These are phyloP conservation scores for Saccharata proteae DNA, from an alignment of 2,329 filamentous ascomycete species.

Conservation along the genomic window DNA sequence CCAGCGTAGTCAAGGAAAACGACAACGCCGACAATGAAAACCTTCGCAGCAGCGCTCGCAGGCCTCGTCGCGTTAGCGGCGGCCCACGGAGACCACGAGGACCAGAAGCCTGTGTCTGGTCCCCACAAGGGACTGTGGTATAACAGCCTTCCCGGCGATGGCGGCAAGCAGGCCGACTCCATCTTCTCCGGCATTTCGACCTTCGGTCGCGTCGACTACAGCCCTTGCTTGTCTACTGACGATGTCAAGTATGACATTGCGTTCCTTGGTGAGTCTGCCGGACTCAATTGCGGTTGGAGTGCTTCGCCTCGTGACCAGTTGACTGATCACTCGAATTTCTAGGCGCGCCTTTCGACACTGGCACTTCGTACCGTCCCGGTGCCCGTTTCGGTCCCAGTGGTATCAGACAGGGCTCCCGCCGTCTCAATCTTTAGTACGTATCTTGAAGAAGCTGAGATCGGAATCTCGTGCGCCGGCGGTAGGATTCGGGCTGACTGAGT, in stretches of 20 bases:
- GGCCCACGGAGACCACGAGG: conserved; percentile 47
- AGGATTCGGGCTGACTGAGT: conserved; percentile 37
- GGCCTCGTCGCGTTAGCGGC: conserved; percentile 39
- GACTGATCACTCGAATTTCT: conserved; percentile 1
- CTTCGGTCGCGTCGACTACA: conserved; percentile 68
- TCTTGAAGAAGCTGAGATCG: conserved; percentile 9
- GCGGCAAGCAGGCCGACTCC: conserved; percentile 75
- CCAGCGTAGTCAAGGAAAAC: not conserved
- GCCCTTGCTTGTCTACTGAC: conserved; percentile 59
- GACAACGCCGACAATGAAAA: conserved; percentile 4
- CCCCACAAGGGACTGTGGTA: conserved; percentile 72
- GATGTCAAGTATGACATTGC: conserved; percentile 71
- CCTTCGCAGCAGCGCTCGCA: conserved; percentile 12
- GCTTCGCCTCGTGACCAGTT: not conserved
- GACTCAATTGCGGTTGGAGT: no score
- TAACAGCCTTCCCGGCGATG: conserved; percentile 69
- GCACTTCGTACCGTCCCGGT: conserved; percentile 73
- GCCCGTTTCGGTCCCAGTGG: conserved; percentile 76
- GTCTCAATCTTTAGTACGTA: conserved; percentile 75
- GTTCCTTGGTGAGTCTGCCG: conserved; percentile 51
- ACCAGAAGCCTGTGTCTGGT: conserved; percentile 51
- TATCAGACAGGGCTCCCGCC: conserved; percentile 74
- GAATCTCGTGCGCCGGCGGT: no score
- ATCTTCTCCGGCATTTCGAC: conserved; percentile 83
- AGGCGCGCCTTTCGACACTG: conserved; percentile 77